Evolutionary conservation across 2,329 filamentous ascomycete species (phyloP), one percentile per base, ranked within the genome.

Genomic region (Calonectria pseudoreteaudii): DNA sequence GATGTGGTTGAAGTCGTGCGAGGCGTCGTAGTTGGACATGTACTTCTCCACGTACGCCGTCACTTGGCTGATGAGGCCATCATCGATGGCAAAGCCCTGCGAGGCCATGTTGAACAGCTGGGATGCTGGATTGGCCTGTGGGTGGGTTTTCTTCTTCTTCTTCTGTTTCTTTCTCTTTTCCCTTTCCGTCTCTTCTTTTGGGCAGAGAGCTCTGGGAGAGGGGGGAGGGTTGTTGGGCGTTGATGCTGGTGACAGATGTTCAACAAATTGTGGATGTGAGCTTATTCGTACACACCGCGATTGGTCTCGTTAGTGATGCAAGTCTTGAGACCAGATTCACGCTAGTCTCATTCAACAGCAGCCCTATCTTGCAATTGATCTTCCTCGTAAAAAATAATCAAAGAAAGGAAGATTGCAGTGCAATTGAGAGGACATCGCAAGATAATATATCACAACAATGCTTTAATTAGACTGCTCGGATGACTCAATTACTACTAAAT

Each of bases 1-100:
- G 80, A 98, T 94, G 84, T 98, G 96, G 71, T 91, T 87, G 87
- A 94, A 97, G 86, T 98, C 95, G 86, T 98, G 96, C 2, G 95
- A 98, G 66, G 92, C 92, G 85, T 98, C 96, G 85, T 95, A 95
- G 75, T 90, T 88, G 58, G 91, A 87, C 93, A 96, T 96, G 87
- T 94, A 95, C 52, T 88, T 86, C 80, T 91, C 87, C 68, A 95
- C 92, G 82, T 93, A 94, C 58, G 86, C 85, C 23, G 90, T 91
- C 73, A 93, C 90, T 65, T 86, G 84, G 81, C 91, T 86, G 76
- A 94, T 86, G 70, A 88, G 84, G 56, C 86, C 84, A 72, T 86
- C 83, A 70, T 84, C 80, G 70, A 84, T 76, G 53, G 70, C 60
- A 70, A 79, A 75, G 58, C 78, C 75, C 34, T 78, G 31, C 41